Evolutionary conservation across 176 grass and related monocot species (phyloP).

Genomic region (Phoenix dactylifera): DNA sequence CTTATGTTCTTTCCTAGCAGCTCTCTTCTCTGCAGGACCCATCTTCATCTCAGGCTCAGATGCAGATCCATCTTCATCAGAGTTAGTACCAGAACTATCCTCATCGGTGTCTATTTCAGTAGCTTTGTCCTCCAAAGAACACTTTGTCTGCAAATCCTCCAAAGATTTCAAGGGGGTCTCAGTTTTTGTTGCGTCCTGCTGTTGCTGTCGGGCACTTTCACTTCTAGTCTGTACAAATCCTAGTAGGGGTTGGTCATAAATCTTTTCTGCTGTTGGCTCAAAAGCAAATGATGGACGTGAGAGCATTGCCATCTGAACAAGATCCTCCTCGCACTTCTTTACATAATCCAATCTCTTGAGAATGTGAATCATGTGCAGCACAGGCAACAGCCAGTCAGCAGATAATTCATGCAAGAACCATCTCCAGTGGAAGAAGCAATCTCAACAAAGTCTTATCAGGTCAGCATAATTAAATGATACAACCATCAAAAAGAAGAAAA

Average conservation of each 20-base stretch:
- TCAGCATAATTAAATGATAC: no score
- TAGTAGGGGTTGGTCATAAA: conserved; percentile 65
- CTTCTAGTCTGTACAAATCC: conserved; percentile 57
- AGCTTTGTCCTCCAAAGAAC: conserved; percentile 8
- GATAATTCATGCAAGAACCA: no score
- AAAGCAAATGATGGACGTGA: conserved; percentile 51
- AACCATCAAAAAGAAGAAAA: no score
- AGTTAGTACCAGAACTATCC: conserved; percentile 29
- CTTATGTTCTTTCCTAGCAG: conserved; percentile 71
- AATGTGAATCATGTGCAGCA: not conserved
- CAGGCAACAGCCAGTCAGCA: conserved; percentile 7
- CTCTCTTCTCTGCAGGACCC: conserved; percentile 61
- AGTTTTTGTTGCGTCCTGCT: conserved; percentile 11
- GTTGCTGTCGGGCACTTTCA: conserved; percentile 15
- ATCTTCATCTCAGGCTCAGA: conserved; percentile 38
- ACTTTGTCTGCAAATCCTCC: conserved; percentile 20
- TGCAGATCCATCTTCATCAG: conserved; percentile 36
- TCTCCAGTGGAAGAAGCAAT: no score
- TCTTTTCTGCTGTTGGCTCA: conserved; percentile 65
- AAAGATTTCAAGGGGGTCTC: not conserved
- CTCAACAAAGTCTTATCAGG: no score
- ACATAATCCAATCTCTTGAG: conserved; percentile 57
- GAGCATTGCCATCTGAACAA: conserved; percentile 63
- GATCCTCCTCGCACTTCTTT: conserved; percentile 82
- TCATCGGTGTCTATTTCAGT: conserved; percentile 20